A percentile compares a stretch with the other conserved stretches of the same genome.
Evolutionary conservation across 2,329 filamentous ascomycete species (phyloP).

Genomic region (Onygenales sp.): DNA sequence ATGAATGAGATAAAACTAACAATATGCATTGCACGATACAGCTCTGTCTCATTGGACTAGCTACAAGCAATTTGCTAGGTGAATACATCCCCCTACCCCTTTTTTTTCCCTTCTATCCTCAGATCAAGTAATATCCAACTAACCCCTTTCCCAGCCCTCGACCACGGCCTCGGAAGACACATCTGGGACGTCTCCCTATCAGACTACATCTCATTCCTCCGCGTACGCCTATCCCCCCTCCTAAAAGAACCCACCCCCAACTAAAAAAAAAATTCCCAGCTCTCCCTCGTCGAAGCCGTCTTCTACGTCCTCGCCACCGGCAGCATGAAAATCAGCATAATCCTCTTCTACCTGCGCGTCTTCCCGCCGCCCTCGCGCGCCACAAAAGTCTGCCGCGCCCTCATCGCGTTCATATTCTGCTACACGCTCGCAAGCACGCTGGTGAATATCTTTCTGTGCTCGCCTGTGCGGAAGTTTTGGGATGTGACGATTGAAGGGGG

Average conservation of each 20-base stretch:
- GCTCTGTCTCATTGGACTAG: conserved; percentile 13
- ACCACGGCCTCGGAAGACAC: conserved; percentile 19
- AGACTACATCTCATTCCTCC: conserved; percentile 14
- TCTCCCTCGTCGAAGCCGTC: conserved; percentile 20
- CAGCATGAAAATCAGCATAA: conserved; percentile 23
- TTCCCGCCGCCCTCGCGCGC: conserved; percentile 17
- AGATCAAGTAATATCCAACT: not conserved
- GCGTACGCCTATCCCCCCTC: conserved; percentile 9
- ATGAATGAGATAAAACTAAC: not conserved
- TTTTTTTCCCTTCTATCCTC: not conserved
- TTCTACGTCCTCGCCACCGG: conserved; percentile 21
- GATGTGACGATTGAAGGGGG: conserved; percentile 13
- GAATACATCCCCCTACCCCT: conserved; percentile 5
- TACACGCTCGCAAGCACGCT: conserved; percentile 20
- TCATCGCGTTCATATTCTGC: conserved; percentile 15
- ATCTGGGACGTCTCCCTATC: conserved; percentile 20
- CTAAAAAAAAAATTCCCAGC: conserved; percentile 9
- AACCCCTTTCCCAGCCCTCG: conserved; percentile 14
- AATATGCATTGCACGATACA: conserved; percentile 7
- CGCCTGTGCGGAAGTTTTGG: conserved; percentile 19
- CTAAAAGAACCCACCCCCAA: not conserved
- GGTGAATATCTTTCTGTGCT: conserved; percentile 19
- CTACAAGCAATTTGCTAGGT: conserved; percentile 16
- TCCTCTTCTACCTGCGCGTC: conserved; percentile 21
- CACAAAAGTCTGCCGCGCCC: too few relatives aligned